These are phyloP conservation scores for Solanum okadae DNA, from an alignment of 257 asterid genomes.

Conservation along the genomic window DNA sequence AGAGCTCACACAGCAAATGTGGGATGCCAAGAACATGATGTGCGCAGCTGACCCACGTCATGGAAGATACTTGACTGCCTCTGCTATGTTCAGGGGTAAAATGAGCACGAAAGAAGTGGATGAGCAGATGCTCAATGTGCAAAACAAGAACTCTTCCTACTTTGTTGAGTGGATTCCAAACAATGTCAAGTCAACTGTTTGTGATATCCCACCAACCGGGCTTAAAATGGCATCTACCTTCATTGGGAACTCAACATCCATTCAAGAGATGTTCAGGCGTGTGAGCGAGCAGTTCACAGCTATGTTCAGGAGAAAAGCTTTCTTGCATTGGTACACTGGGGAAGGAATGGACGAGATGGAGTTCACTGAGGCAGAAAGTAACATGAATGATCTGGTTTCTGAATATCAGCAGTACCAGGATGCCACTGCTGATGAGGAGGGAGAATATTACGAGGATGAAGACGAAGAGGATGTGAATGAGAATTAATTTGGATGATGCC, in stretches of 20 bases:
- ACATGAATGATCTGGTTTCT: conserved; percentile 1
- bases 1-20: not conserved
- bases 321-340: conserved; percentile 3
- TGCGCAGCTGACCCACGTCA: conserved; percentile 1
- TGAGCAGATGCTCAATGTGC: not conserved
- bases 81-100: conserved; percentile 18
- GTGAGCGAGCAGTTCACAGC: conserved; percentile 31
- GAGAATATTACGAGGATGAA: not conserved
- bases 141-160: conserved; percentile 2
- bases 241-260: conserved; percentile 37
- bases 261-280: conserved; percentile 47
- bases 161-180: conserved; percentile 24
- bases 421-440: not conserved
- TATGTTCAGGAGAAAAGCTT: conserved; percentile 2
- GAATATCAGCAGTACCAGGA: conserved; percentile 2
- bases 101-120: conserved; percentile 17
- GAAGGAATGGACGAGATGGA: conserved; percentile 3
- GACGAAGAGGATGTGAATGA: not conserved
- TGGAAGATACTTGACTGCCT: not conserved
- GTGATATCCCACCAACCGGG: conserved; percentile 39
- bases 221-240: conserved; percentile 36
- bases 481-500: not conserved
- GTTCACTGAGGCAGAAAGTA: not conserved
- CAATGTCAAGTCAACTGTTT: conserved; percentile 36
- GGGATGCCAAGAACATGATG: conserved; percentile 6